phyloP scores from a whole-genome alignment of 1,284 basidiomycete species.

The Boletus semigastroideus region DNA sequence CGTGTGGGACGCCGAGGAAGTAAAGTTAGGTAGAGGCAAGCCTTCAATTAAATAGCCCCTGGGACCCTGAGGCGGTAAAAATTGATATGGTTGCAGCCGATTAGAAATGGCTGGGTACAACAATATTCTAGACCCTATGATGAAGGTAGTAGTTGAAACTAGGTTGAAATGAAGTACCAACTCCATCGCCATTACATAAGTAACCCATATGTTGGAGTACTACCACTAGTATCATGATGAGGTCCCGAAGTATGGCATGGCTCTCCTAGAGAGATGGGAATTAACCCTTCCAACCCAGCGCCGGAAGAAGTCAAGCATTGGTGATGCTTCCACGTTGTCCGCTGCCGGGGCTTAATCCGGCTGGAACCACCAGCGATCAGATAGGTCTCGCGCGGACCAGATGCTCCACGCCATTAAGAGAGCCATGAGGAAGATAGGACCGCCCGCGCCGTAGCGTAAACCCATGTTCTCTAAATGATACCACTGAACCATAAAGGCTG shows the following conservation, averaged over 20 bases:
- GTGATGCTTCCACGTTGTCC: background rate
- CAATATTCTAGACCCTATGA: too few species aligned
- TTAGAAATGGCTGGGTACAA: too few species aligned
- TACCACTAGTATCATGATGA: too few species aligned
- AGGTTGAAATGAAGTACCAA: background rate
- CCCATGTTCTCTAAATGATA: slow-evolving; percentile 1
- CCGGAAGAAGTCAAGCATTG: background rate
- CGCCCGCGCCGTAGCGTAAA: slow-evolving; percentile 7
- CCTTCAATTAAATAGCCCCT: background rate
- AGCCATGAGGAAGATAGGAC: slow-evolving; percentile 1
- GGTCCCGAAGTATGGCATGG: too few species aligned
- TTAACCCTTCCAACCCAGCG: background rate
- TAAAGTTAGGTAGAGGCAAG: background rate
- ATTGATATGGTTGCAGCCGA: background rate
- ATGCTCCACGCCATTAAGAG: slow-evolving; percentile 24
- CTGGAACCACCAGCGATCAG: background rate
- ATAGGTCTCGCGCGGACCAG: slow-evolving; percentile 15
- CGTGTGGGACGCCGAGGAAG: too few species aligned
- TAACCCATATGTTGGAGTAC: background rate
- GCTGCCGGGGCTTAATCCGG: background rate
- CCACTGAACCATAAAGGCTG: slow-evolving; percentile 31
- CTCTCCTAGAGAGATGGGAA: background rate
- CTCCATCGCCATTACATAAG: background rate
- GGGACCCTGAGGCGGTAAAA: background rate
- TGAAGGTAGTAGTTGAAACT: too few species aligned